phyloP scores from a whole-genome alignment of 108 stramenopile genomes.

The Craspedostauros australis region DNA sequence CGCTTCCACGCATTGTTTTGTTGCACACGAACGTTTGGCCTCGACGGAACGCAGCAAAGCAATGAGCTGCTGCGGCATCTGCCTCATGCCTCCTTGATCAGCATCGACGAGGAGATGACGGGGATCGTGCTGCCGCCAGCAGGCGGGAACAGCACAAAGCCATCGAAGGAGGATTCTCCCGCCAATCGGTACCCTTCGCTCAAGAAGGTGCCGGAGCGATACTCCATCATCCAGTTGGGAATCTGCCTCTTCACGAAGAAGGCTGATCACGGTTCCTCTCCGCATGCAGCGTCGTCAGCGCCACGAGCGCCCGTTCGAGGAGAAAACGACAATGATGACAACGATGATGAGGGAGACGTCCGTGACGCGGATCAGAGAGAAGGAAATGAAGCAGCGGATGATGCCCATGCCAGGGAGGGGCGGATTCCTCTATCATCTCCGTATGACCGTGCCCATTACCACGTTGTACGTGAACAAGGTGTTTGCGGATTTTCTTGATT shows the following conservation, averaged over 20 bases:
- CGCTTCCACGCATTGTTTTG: not conserved
- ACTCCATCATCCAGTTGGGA: constrained; percentile 71
- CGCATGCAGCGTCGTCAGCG: too few relatives aligned
- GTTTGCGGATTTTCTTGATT: too few relatives aligned
- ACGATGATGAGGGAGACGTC: too few relatives aligned
- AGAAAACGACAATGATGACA: too few relatives aligned
- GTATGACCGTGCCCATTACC: too few relatives aligned
- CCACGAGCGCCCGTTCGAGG: too few relatives aligned
- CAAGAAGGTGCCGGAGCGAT: constrained; percentile 59
- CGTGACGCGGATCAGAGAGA: too few relatives aligned
- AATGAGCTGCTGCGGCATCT: constrained; percentile 64
- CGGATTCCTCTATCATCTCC: too few relatives aligned
- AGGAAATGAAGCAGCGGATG: not conserved
- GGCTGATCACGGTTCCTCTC: too few relatives aligned
- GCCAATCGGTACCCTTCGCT: constrained; percentile 33
- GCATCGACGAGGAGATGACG: constrained; percentile 84
- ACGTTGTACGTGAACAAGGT: too few relatives aligned
- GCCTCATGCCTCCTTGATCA: constrained; percentile 57
- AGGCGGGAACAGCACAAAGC: constrained; percentile 1
- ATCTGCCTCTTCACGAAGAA: constrained; percentile 70
- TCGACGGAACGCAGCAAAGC: constrained; percentile 48
- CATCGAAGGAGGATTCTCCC: constrained; percentile 61
- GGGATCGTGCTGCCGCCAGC: constrained; percentile 48
- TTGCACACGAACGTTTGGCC: too few relatives aligned
- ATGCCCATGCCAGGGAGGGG: too few relatives aligned